These are phyloP conservation scores for Zygoascus tannicola DNA, from an alignment of 805 yeast species.

Conservation along the genomic window DNA sequence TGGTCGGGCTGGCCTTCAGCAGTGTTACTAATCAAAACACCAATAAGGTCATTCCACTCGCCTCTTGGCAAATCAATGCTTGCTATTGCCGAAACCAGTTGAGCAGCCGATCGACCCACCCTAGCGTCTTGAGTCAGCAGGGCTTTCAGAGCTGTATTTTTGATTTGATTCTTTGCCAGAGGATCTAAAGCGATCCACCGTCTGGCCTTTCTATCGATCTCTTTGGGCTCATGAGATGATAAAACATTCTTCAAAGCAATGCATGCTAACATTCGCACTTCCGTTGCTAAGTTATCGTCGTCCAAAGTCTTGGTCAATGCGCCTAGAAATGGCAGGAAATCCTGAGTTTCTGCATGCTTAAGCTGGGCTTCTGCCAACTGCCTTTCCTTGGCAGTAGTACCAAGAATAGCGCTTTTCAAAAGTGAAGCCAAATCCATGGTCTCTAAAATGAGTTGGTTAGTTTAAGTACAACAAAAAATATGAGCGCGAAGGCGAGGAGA, in stretches of 20 bases:
- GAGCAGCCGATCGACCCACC: constrained; percentile 85
- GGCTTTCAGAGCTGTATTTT: constrained; percentile 49
- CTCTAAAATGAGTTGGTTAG: background rate
- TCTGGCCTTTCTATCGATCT: constrained; percentile 48
- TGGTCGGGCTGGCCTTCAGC: constrained; percentile 64
- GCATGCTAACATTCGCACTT: constrained; percentile 88
- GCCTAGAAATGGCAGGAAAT: constrained; percentile 64
- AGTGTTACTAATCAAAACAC: constrained; percentile 78
- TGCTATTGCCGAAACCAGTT: constrained; percentile 94
- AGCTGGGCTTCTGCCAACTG: constrained; percentile 72
- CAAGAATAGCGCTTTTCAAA: constrained; percentile 28
- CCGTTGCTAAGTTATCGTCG: constrained; percentile 53
- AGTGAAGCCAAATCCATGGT: constrained; percentile 3
- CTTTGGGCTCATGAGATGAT: constrained; percentile 65
- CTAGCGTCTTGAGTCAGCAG: constrained; percentile 58
- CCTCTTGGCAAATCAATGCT: constrained; percentile 81
- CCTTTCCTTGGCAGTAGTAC: constrained; percentile 52
- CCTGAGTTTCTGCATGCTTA: constrained; percentile 56
- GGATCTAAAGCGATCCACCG: constrained; percentile 64
- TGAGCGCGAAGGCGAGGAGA: too few relatives aligned
- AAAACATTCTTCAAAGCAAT: constrained; percentile 79
- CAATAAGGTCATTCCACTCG: constrained; percentile 84
- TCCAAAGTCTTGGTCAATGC: constrained; percentile 64
- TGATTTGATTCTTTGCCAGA: constrained; percentile 52
- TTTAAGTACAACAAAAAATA: background rate